Conservation (phyloP, 305 asterid species). For the Fraxinus nigra region DNA sequence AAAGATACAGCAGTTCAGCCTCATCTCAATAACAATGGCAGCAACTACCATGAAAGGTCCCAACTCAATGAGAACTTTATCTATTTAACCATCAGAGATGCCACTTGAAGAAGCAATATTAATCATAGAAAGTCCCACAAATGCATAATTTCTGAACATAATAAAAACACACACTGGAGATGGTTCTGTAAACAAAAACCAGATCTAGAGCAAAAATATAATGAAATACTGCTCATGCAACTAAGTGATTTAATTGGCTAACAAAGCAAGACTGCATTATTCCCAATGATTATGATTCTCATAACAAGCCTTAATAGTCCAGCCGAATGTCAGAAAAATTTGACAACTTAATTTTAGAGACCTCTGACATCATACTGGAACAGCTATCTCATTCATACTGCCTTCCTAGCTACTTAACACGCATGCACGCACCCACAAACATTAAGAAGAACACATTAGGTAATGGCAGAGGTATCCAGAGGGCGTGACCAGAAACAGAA, state of each 20-base stretch:
- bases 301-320: not conserved
- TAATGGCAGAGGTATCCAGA: slow-evolving; percentile 6
- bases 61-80: slow-evolving; percentile 11
- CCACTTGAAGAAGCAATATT: not conserved
- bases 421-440: not conserved
- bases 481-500: slow-evolving; percentile 4
- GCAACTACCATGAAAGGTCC: slow-evolving; percentile 12
- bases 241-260: slow-evolving; percentile 5
- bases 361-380: slow-evolving; percentile 5
- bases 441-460: slow-evolving; percentile 2
- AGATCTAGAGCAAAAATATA: slow-evolving; percentile 9
- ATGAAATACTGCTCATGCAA: not conserved
- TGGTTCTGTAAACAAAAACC: slow-evolving; percentile 13
- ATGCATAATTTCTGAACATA: slow-evolving; percentile 11
- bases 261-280: not conserved
- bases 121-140: slow-evolving; percentile 14
- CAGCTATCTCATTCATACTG: slow-evolving; percentile 1
- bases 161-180: slow-evolving; percentile 7
- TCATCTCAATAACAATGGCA: slow-evolving; percentile 13
- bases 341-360: slow-evolving; percentile 8
- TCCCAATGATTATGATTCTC: not conserved
- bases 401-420: slow-evolving; percentile 7
- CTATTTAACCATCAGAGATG: slow-evolving; percentile 18
- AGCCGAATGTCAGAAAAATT: slow-evolving; percentile 9
- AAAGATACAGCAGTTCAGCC: not conserved